Base-by-base conservation (phyloP, 352 stramenopile genomes). In the Phytophthora sp. region DNA sequence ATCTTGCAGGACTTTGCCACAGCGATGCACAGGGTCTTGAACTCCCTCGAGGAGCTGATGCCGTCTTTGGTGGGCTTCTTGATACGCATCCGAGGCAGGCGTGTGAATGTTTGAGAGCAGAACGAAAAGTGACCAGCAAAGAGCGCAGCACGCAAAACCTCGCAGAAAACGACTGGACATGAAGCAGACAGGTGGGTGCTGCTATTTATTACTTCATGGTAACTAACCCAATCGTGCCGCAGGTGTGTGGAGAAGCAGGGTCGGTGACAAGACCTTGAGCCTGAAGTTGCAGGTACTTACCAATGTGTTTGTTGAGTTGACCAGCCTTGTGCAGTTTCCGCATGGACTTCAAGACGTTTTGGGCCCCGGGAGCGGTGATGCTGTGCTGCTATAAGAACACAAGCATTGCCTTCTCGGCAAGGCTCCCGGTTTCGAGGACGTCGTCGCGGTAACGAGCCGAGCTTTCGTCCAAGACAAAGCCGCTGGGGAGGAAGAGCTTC, bases 401-500 rank as follows among this genome's bases (percentile, higher is more conserved):
- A 5, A 59, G 17, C 3, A 51, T 12, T 6, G 8, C 3, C 5
- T 10, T 5, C 18, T 60, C 38, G 2, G 26, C 38, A 4, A 2
- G 20, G 6, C 13, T 5, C 7, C 52, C 52, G 11, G 17, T 3
- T 11, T 13, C 13, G 12, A 52, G 37, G 15, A 60, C 52, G 12
- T 11, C 18, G 30, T 60, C 52, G 12, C 43, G 23, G 15, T 41
- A 51, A 30, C 23, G 4, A 2, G 12, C 10, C 2, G 15, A 26
- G 1, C 34, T 15, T 3, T 12, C 8, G 18, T 51, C 32, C 5
- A 67, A 42, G 15, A 18, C 13, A 17, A 59, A 60, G 10, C 57
- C 58, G 9, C 38, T 20, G 8, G 46, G 27, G 4, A 67, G 5
- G 28, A 67, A 67, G 7, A 67, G 50, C 43, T 55, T 60, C 50